Evolutionary conservation across 768 basidiomycete genomes (phyloP).

Genomic region (Trametes coccinea): DNA sequence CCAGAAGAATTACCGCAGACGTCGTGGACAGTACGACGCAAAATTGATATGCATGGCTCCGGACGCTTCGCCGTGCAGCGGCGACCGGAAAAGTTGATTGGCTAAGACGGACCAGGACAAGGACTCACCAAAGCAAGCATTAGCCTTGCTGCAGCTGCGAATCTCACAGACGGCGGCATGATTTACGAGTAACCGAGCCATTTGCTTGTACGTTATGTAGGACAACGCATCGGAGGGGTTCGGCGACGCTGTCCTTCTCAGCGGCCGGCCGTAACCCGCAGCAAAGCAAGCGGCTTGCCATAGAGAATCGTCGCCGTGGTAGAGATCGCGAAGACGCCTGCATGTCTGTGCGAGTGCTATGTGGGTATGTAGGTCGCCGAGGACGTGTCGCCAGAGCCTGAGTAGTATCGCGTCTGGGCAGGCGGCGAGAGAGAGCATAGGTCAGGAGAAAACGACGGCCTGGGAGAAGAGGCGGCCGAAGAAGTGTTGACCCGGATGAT

Average conservation of each 20-base stretch:
- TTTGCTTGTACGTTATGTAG: conserved; percentile 11
- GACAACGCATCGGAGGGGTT: background rate
- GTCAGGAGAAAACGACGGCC: background rate
- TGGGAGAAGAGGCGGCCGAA: background rate
- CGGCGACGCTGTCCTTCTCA: conserved; percentile 2
- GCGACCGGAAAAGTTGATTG: too few relatives aligned
- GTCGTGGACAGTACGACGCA: too few relatives aligned
- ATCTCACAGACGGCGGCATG: conserved; percentile 27
- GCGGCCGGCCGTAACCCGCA: conserved; percentile 27
- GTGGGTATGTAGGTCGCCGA: conserved; percentile 24
- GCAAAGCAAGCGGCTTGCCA: conserved; percentile 29
- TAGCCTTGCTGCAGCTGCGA: conserved; percentile 25
- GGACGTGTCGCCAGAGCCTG: conserved; percentile 22
- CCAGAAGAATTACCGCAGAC: too few relatives aligned
- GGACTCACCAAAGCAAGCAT: conserved; percentile 26
- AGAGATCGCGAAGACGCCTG: conserved; percentile 19
- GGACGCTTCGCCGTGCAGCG: too few relatives aligned
- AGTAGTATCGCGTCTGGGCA: conserved; percentile 16
- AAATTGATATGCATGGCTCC: too few relatives aligned
- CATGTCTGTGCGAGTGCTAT: conserved; percentile 28
- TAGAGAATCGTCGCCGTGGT: conserved; percentile 15
- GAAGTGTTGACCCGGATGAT: background rate
- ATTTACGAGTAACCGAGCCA: conserved; percentile 23
- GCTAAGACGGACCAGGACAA: background rate
- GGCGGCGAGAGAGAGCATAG: conserved; percentile 17